Base-by-base conservation (phyloP, 2,329 filamentous ascomycete species). In the Amesomyces nigricolor region DNA sequence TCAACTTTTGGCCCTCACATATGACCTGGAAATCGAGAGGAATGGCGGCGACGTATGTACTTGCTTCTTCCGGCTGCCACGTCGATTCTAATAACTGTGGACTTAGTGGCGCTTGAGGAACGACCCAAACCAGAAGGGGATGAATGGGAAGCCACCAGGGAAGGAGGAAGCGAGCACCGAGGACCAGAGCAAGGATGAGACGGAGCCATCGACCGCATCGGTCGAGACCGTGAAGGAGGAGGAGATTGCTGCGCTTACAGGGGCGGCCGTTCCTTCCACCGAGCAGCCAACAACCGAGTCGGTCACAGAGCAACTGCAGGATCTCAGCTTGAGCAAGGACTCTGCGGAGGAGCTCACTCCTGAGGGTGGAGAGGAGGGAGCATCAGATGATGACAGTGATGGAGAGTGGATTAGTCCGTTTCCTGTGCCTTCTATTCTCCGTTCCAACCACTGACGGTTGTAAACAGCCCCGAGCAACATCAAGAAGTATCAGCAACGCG, bases 1-100 rank as follows among this genome's bases (percentile, higher is more conserved):
- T 58, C 88, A 95, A 63, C 80, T 99, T 40, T 76, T 97, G 66
- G 94, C 92, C 8, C 75, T 99, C 54, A 88, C 90, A 1, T 97
- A 97, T 70, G 94, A 99, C 69, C 70, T 97, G n/a, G 92, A 97
- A 65, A 88, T 89, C 65, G 91, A 97, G 75, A 78, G 86, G 56
- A 95, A 95, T 68, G 83, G 85, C n/a, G 91, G 91, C 2, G 86
- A 95, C 68, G 61, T 63, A 60, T 10, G 61, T 11, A 5, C 3
- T 29, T 10, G 5, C 4, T 16, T 9, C 4, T 17, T 11, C 7
- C 1, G 2, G 3, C 3, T 4, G n/a, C 16, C 6, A 2, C 11
- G 11, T 9, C 16, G 29, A 50, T 11, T 13, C 47, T 55, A 42
- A 60, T 51, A 13, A 16, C 14, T 5, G 17, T 1, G 16, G 47